Conservation (phyloP, 1,139 yeast species). For the Geotrichum siamense region DNA sequence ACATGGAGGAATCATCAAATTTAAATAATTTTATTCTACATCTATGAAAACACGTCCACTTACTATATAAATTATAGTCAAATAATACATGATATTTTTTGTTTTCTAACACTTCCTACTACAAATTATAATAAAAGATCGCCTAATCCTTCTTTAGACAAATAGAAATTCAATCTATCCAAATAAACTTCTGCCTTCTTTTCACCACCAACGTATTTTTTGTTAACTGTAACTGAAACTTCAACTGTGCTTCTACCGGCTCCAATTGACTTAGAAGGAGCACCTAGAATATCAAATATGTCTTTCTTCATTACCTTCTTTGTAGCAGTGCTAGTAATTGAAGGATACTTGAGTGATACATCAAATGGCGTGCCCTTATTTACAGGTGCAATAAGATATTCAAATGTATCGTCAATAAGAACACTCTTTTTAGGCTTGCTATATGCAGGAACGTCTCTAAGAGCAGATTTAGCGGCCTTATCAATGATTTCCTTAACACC, state of each 20-base stretch:
- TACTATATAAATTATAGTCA: too few relatives aligned
- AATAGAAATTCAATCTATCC: constrained; percentile 29
- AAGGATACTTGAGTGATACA: constrained; percentile 47
- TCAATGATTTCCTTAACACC: constrained; percentile 32
- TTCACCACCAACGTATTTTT: constrained; percentile 39
- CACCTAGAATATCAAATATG: constrained; percentile 37
- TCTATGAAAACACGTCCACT: too few relatives aligned
- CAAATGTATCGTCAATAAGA: constrained; percentile 61
- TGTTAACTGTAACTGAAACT: constrained; percentile 44
- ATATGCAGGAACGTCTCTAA: constrained; percentile 38
- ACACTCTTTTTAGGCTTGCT: constrained; percentile 37
- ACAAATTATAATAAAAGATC: constrained; percentile 16
- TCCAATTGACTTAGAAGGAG: constrained; percentile 23
- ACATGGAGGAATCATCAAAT: too few relatives aligned
- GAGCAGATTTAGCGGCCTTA: constrained; percentile 38
- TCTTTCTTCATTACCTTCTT: constrained; percentile 29
- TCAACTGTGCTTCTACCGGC: constrained; percentile 25
- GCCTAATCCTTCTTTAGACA: constrained; percentile 26
- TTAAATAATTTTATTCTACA: too few relatives aligned
- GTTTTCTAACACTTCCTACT: too few relatives aligned
- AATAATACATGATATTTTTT: too few relatives aligned
- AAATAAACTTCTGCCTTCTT: constrained; percentile 41
- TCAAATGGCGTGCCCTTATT: constrained; percentile 41
- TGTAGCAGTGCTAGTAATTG: constrained; percentile 23
- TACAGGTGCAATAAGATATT: constrained; percentile 47